A percentile compares a stretch with the other conserved stretches of the same genome.
Evolutionary conservation across 2,329 filamentous ascomycete species (phyloP).

Genomic region (Cladosporium sp.): DNA sequence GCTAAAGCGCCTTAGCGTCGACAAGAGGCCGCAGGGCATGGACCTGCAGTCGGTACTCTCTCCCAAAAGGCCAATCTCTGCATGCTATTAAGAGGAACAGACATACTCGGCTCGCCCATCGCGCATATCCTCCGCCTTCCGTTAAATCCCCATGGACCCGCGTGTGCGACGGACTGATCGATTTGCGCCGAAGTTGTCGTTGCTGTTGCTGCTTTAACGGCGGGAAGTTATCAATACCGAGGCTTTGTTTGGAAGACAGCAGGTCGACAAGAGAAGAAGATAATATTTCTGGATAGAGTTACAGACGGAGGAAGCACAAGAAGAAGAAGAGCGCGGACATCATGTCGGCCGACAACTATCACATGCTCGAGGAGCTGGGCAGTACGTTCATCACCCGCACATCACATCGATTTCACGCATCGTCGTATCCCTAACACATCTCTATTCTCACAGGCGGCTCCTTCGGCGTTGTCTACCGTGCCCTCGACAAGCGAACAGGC

Average conservation of each 20-base stretch:
- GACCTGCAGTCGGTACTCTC: neutral
- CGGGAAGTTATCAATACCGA: neutral
- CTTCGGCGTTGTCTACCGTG: conserved; percentile 96
- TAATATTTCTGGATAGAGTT: neutral
- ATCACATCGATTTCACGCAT: neutral
- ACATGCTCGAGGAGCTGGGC: conserved; percentile 93
- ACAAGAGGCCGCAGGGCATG: conserved; percentile 6
- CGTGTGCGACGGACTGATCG: neutral
- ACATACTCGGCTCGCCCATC: neutral
- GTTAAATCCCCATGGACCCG: conserved; percentile 10
- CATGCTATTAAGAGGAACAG: conserved; percentile 8
- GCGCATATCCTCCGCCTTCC: conserved; percentile 1
- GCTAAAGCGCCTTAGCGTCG: no score
- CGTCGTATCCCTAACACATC: no score
- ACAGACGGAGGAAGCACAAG: neutral
- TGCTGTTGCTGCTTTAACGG: neutral
- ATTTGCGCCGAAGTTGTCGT: no score
- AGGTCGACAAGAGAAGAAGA: neutral
- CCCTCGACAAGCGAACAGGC: conserved; percentile 83
- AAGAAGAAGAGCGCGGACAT: neutral
- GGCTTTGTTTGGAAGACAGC: no score
- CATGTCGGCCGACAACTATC: conserved; percentile 75
- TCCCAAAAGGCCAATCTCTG: neutral
- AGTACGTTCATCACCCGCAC: conserved; percentile 56
- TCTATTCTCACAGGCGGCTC: conserved; percentile 64